Evolutionary conservation across 192 early-diverging fungal genomes (phyloP).

Genomic region (Piromyces finnis): DNA sequence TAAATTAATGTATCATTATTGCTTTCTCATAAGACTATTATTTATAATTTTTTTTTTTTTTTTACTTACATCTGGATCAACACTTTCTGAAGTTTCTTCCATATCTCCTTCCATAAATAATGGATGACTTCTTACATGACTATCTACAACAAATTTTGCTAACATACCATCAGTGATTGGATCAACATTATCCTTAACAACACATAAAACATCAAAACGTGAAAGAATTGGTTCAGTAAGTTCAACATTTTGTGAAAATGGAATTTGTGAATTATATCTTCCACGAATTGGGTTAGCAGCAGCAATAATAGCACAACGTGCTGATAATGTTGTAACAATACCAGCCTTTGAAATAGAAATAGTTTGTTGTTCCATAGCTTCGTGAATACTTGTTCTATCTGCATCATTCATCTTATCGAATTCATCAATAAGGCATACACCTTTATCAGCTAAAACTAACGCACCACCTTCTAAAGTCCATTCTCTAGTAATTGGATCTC

Average conservation of each 20-base stretch:
- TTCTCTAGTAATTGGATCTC: constrained; percentile 69
- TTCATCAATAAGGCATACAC: constrained; percentile 75
- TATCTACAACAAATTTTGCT: constrained; percentile 83
- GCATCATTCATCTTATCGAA: constrained; percentile 85
- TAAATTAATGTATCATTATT: too few species aligned
- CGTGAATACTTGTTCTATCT: constrained; percentile 89
- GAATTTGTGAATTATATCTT: constrained; percentile 71
- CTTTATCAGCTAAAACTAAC: constrained; percentile 69
- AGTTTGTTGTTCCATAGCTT: constrained; percentile 81
- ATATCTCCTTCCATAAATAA: constrained; percentile 20
- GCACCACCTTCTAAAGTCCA: constrained; percentile 85
- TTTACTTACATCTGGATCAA: constrained; percentile 44
- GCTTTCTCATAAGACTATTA: too few species aligned
- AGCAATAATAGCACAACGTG: constrained; percentile 62
- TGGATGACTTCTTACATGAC: constrained; percentile 85
- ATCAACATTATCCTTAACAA: constrained; percentile 84
- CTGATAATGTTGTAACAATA: constrained; percentile 70
- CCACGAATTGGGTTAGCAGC: constrained; percentile 74
- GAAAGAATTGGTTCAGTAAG: constrained; percentile 97
- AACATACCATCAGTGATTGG: constrained; percentile 77
- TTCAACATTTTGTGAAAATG: constrained; percentile 94
- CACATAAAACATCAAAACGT: constrained; percentile 92
- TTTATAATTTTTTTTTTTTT: too few species aligned
- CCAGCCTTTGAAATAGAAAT: constrained; percentile 79
- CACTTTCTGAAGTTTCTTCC: constrained; percentile 14